Evolutionary conservation across 108 stramenopile genomes (phyloP).

Genomic region (Cyclotella kingstonii): DNA sequence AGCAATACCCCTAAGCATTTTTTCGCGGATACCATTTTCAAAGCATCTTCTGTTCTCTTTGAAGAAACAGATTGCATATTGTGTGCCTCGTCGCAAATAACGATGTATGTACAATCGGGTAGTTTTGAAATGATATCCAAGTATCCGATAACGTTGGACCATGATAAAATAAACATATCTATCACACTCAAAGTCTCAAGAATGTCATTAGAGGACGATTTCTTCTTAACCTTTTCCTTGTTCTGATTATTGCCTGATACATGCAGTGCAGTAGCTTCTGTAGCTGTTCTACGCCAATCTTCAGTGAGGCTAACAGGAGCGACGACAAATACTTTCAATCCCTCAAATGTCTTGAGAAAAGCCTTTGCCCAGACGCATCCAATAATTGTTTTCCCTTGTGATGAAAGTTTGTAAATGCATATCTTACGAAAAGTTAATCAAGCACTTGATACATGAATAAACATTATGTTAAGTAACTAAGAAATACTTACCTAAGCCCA

Average conservation of each 20-base stretch:
- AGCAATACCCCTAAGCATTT: slow-evolving; percentile 72
- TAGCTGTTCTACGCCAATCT: slow-evolving; percentile 77
- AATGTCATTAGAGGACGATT: slow-evolving; percentile 3
- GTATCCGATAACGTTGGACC: slow-evolving; percentile 58
- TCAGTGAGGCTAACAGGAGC: slow-evolving; percentile 65
- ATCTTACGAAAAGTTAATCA: not conserved
- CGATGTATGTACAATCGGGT: slow-evolving; percentile 48
- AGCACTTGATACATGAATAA: too few relatives aligned
- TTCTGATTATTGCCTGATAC: slow-evolving; percentile 31
- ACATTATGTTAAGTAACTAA: too few relatives aligned
- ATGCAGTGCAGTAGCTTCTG: slow-evolving; percentile 53
- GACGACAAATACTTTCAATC: slow-evolving; percentile 58
- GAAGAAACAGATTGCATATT: slow-evolving; percentile 70
- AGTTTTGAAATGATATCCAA: slow-evolving; percentile 13
- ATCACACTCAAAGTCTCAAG: slow-evolving; percentile 13
- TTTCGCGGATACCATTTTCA: slow-evolving; percentile 42
- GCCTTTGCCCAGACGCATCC: slow-evolving; percentile 76
- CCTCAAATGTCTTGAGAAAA: slow-evolving; percentile 54
- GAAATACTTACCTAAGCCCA: slow-evolving; percentile 54
- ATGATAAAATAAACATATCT: slow-evolving; percentile 51
- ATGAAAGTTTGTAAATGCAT: not conserved
- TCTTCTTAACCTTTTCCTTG: slow-evolving; percentile 17
- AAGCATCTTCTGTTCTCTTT: slow-evolving; percentile 57
- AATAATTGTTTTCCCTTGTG: slow-evolving; percentile 69
- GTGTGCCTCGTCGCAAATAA: slow-evolving; percentile 81